Percentiles rank a stretch among this genome's conserved stretches.
Evolutionary conservation across 1,284 basidiomycete species (phyloP).

Genomic region (Ceratobasidium sp.): DNA sequence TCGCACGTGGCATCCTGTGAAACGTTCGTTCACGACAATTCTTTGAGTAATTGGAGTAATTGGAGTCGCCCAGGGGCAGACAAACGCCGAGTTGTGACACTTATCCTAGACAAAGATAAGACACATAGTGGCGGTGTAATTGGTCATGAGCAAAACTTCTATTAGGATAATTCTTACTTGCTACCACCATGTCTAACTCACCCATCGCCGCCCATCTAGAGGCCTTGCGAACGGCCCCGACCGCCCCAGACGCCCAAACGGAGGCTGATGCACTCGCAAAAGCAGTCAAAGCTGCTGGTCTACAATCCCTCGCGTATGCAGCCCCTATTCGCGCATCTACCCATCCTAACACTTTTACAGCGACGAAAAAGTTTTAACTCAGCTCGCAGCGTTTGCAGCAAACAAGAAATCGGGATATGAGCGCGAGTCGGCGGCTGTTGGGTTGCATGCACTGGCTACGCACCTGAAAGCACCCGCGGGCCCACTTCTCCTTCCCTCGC

Average conservation of each 20-base stretch:
- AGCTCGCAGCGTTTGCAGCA: constrained; percentile 78
- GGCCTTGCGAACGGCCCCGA: constrained; percentile 75
- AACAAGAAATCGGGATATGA: constrained; percentile 95
- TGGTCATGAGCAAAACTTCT: constrained; percentile 34
- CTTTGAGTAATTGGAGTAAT: no score
- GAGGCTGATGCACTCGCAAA: constrained; percentile 82
- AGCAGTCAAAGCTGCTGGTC: constrained; percentile 73
- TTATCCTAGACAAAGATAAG: no score
- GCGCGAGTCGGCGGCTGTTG: constrained; percentile 91
- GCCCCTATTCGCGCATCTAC: constrained; percentile 39
- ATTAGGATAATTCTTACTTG: constrained; percentile 18
- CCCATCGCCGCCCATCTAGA: constrained; percentile 60
- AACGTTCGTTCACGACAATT: not conserved
- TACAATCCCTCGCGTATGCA: constrained; percentile 72
- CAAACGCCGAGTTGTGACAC: no score
- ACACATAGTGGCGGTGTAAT: constrained; percentile 2
- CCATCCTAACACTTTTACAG: constrained; percentile 57
- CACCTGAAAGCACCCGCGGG: constrained; percentile 81
- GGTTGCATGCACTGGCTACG: constrained; percentile 81
- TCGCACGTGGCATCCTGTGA: constrained; percentile 1
- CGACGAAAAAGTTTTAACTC: constrained; percentile 72
- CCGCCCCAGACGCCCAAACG: constrained; percentile 84
- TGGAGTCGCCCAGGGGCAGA: no score
- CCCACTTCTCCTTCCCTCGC: constrained; percentile 85
- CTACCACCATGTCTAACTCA: constrained; percentile 42